phyloP scores from a whole-genome alignment of 139 green algal genomes.

The Chlorella ohadii region DNA sequence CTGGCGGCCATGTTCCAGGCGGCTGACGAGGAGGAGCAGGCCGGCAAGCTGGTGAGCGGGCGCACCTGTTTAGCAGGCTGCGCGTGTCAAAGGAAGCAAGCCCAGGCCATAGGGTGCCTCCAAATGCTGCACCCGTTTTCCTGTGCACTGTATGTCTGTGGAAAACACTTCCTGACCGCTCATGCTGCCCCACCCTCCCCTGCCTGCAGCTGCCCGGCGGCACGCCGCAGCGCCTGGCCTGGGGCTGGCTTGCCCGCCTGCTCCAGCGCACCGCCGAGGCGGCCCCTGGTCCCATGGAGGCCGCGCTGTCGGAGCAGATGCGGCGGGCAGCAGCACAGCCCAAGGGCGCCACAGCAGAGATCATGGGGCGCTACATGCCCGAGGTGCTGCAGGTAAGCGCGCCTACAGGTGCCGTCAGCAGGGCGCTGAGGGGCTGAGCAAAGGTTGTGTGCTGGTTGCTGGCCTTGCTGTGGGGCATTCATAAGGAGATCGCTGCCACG shows the following conservation, averaged over 20 bases:
- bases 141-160: too few relatives aligned
- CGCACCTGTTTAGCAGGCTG: background rate
- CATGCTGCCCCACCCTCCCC: background rate
- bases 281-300: constrained; percentile 37
- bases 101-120: background rate
- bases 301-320: constrained; percentile 37
- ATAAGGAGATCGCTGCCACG: too few relatives aligned
- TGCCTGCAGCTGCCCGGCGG: background rate
- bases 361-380: constrained; percentile 28
- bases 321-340: background rate
- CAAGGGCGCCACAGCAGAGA: constrained; percentile 23
- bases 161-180: too few relatives aligned
- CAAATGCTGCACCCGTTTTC: too few relatives aligned
- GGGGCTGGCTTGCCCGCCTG: constrained; percentile 4
- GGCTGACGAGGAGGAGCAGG: constrained; percentile 16
- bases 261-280: background rate
- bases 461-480: too few relatives aligned
- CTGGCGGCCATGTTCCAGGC: constrained; percentile 31
- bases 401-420: too few relatives aligned
- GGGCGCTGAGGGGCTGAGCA: too few relatives aligned
- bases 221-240: constrained; percentile 1
- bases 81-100: too few relatives aligned
- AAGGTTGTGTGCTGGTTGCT: too few relatives aligned
- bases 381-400: constrained; percentile 25
- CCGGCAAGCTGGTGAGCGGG: background rate